Conservation (phyloP, 148 eudicot genomes). For the Vaccinium macrocarpon region DNA sequence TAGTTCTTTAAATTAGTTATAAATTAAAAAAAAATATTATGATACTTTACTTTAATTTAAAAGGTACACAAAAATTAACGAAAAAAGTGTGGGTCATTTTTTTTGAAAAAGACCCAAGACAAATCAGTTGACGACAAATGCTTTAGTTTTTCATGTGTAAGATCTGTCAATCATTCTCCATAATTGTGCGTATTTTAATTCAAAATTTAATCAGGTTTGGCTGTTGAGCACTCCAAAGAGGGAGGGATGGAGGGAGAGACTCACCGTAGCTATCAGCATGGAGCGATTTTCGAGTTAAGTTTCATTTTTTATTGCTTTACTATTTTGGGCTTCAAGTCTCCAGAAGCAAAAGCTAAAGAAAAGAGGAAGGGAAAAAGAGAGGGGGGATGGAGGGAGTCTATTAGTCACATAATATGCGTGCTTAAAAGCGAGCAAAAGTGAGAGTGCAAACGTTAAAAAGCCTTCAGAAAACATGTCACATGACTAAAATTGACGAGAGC, state of each 20-base stretch:
- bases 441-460: no score
- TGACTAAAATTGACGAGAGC: neutral
- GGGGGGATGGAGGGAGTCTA: no score
- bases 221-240: constrained; percentile 9
- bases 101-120: neutral
- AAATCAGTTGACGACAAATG: neutral
- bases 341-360: neutral
- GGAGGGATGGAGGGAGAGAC: neutral
- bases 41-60: neutral
- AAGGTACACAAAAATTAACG: neutral
- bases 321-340: constrained; percentile 5
- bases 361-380: neutral
- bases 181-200: constrained; percentile 12
- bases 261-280: neutral
- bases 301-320: neutral
- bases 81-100: neutral
- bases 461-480: neutral
- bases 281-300: neutral
- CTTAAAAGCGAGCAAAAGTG: no score
- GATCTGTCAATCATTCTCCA: neutral
- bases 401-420: no score
- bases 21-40: neutral
- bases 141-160: neutral
- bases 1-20: neutral
- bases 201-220: constrained; percentile 11